Evolutionary conservation across 768 basidiomycete genomes (phyloP).

Genomic region (Lactifluus piperatus): DNA sequence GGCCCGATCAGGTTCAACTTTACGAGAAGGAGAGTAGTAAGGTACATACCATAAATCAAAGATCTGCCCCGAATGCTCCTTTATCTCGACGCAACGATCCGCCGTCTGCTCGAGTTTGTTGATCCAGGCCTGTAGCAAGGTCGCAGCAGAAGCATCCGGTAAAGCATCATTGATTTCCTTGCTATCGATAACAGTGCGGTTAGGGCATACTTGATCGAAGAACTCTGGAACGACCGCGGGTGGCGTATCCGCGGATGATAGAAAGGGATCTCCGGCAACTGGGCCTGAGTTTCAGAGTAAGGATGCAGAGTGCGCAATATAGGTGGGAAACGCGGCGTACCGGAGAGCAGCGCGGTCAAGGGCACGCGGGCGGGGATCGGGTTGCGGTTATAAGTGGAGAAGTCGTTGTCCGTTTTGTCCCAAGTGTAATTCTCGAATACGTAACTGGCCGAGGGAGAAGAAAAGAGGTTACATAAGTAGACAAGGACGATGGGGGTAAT

Average conservation of each 20-base stretch:
- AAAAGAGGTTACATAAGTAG: neutral
- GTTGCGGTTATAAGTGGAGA: constrained; percentile 38
- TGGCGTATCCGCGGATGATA: constrained; percentile 27
- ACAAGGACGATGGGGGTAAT: neutral
- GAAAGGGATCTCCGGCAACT: constrained; percentile 34
- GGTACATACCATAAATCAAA: constrained; percentile 31
- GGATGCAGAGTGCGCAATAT: neutral
- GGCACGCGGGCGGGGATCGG: constrained; percentile 47
- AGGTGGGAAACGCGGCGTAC: constrained; percentile 33
- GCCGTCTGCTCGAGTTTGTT: constrained; percentile 28
- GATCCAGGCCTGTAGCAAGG: constrained; percentile 34
- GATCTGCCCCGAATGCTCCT: no score
- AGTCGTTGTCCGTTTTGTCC: constrained; percentile 33
- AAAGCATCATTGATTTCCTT: constrained; percentile 25
- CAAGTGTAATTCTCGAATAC: constrained; percentile 56
- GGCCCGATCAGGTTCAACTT: no score
- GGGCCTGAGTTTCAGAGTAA: constrained; percentile 26
- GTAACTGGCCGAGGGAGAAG: constrained; percentile 24
- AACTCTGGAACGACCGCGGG: constrained; percentile 31
- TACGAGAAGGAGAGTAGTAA: neutral
- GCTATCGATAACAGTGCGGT: constrained; percentile 29
- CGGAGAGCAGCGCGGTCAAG: constrained; percentile 40
- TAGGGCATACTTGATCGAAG: constrained; percentile 35
- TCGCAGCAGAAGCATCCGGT: constrained; percentile 22
- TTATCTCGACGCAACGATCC: constrained; percentile 36